Conservation (phyloP, 108 stramenopile species). For the Aurantiochytrium sp. region DNA sequence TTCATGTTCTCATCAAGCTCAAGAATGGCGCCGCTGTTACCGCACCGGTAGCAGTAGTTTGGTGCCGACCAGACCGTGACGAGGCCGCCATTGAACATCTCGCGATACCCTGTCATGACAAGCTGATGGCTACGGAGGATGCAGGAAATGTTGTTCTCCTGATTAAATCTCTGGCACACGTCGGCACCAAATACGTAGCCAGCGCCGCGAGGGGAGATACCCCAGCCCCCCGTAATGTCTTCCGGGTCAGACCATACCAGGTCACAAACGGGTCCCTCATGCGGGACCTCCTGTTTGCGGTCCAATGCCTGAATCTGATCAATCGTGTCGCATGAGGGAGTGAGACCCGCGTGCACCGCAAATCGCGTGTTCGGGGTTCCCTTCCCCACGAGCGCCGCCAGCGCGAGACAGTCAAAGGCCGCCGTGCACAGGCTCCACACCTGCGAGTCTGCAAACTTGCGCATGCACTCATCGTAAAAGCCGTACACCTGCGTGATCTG, state of each 20-base stretch:
- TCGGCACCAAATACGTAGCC: slow-evolving; percentile 91
- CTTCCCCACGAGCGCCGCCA: slow-evolving; percentile 86
- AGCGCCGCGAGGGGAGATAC: slow-evolving; percentile 87
- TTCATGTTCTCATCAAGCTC: slow-evolving; percentile 84
- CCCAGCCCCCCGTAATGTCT: slow-evolving; percentile 83
- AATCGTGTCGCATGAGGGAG: slow-evolving; percentile 82
- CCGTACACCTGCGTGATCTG: slow-evolving; percentile 97
- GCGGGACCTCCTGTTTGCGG: slow-evolving; percentile 91
- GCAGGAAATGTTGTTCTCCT: slow-evolving; percentile 71
- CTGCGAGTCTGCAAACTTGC: slow-evolving; percentile 89
- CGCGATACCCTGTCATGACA: slow-evolving; percentile 94
- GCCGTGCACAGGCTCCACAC: slow-evolving; percentile 96
- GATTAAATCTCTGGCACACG: slow-evolving; percentile 75
- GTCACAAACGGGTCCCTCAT: slow-evolving; percentile 97
- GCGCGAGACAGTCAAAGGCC: slow-evolving; percentile 89
- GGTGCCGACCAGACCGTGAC: slow-evolving; percentile 96
- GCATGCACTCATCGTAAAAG: slow-evolving; percentile 94
- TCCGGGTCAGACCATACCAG: slow-evolving; percentile 96
- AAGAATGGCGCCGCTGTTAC: slow-evolving; percentile 97
- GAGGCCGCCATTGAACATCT: slow-evolving; percentile 85
- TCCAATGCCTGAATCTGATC: slow-evolving; percentile 91
- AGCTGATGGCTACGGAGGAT: slow-evolving; percentile 82
- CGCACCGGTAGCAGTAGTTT: slow-evolving; percentile 98
- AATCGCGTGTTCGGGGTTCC: slow-evolving; percentile 69
- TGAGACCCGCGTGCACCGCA: slow-evolving; percentile 84